Conservation (phyloP, 257 asterid species). For the Rehmannia glutinosa region DNA sequence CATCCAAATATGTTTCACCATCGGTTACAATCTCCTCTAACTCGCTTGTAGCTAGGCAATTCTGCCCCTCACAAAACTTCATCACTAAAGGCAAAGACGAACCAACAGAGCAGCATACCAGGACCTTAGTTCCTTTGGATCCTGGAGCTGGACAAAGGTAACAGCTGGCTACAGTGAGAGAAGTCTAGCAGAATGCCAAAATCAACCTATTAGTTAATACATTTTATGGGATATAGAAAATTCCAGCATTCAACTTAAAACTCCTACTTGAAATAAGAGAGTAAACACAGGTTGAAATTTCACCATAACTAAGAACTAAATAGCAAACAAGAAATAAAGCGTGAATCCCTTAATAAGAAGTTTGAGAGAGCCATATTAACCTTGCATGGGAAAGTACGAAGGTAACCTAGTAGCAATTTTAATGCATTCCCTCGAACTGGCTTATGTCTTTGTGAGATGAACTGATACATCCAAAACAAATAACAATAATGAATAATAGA, state of each 20-base stretch:
- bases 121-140: conserved; percentile 70
- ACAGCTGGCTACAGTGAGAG: conserved; percentile 81
- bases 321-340: background rate
- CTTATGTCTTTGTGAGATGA: conserved; percentile 74
- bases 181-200: conserved; percentile 44
- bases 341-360: background rate
- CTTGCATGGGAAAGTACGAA: conserved; percentile 77
- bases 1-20: conserved; percentile 33
- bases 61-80: conserved; percentile 28
- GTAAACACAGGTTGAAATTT: background rate
- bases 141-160: conserved; percentile 96
- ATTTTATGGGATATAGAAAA: background rate
- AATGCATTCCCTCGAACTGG: conserved; percentile 83
- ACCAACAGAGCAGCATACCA: conserved; percentile 58
- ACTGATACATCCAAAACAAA: conserved; percentile 34
- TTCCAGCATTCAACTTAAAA: background rate
- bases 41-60: conserved; percentile 28
- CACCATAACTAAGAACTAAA: background rate
- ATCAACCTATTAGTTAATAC: conserved; percentile 11
- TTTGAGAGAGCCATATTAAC: conserved; percentile 27
- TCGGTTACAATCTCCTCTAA: conserved; percentile 42
- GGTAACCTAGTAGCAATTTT: conserved; percentile 58
- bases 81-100: conserved; percentile 34
- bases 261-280: background rate
- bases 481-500: conserved; percentile 7